Conservation (phyloP, 2,329 filamentous ascomycete genomes). For the Botrytis aclada region DNA sequence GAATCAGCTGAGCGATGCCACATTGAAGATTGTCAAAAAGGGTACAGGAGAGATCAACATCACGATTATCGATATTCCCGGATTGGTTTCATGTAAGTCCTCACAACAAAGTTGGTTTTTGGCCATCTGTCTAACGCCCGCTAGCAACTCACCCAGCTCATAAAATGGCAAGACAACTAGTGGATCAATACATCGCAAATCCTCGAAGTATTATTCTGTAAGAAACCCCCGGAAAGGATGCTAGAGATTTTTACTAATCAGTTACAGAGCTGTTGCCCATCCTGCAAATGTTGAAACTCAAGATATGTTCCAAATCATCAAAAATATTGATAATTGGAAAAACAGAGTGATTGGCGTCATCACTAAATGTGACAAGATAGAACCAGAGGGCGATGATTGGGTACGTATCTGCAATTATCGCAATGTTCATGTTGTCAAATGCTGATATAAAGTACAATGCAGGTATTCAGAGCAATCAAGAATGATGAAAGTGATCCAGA, state of each 20-base stretch:
- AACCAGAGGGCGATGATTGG: constrained; percentile 2
- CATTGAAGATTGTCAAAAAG: constrained; percentile 19
- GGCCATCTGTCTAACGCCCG: background rate
- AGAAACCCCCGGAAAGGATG: background rate
- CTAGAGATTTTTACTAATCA: background rate
- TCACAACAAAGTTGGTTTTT: background rate
- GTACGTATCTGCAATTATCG: background rate
- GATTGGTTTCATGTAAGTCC: constrained; percentile 29
- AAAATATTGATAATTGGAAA: constrained; percentile 19
- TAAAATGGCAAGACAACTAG: constrained; percentile 25
- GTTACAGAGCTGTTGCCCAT: constrained; percentile 42
- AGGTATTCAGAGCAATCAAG: background rate
- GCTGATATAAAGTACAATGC: background rate
- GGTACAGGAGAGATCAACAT: constrained; percentile 26
- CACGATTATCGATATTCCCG: constrained; percentile 35
- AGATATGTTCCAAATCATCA: constrained; percentile 30
- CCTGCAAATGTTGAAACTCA: constrained; percentile 42
- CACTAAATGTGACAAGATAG: constrained; percentile 11
- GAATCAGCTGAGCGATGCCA: background rate
- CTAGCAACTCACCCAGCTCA: constrained; percentile 15
- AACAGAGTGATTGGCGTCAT: constrained; percentile 9
- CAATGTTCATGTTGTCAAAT: no score
- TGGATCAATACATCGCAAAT: constrained; percentile 40
- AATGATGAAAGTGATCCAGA: background rate
- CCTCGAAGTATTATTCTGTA: constrained; percentile 43